Evolutionary conservation across 495 filamentous ascomycete species (phyloP), one percentile per base, ranked within the genome.

Genomic region (Neurospora hispaniola): DNA sequence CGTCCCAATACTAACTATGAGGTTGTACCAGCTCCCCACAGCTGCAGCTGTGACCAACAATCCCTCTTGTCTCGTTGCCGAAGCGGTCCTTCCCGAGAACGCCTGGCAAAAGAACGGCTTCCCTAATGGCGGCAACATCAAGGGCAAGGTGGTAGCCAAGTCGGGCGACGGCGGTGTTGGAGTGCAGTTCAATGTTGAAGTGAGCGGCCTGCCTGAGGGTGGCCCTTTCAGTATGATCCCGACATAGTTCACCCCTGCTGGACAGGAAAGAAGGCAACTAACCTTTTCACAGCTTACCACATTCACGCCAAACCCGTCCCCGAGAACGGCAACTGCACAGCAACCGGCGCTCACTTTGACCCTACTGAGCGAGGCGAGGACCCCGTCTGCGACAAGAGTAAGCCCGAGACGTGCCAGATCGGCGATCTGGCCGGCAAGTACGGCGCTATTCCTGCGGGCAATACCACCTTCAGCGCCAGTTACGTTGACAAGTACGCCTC

Each of bases 401-500:
- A 82, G 39, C 91, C 92, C 9, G 77, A 88, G 74, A 91, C 89
- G 0, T 97, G 94, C 84, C 89, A 96, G 80, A 89, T 92, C 38
- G 94, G 94, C 73, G 94, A 97, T 81, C 82, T 97, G 70, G 86
- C 88, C 75, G 94, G 94, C 77, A 97, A 97, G 85, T 87, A 94
- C 77, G 92, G 91, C 71, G 85, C 84, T 59, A 89, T 94, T 78
- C 73, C 76, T 0, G 54, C 46, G 3, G 84, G 84, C 59, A 76
- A 80, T 39, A 79, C 78, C 71, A 71, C 76, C 0, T 90, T 82
- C 80, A 75, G 75, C 14, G 76, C 76, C 62, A 82, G 80, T 23
- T 96, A 91, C 80, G 77, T 80, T 68, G 94, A 97, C 79, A 77
- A 82, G 40, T 97, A 89, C 83, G 79, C 90, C 18, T 91, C 92